These are phyloP conservation scores for Aspergillus ibericus DNA, from an alignment of 2,329 filamentous ascomycete genomes.

Conservation along the genomic window DNA sequence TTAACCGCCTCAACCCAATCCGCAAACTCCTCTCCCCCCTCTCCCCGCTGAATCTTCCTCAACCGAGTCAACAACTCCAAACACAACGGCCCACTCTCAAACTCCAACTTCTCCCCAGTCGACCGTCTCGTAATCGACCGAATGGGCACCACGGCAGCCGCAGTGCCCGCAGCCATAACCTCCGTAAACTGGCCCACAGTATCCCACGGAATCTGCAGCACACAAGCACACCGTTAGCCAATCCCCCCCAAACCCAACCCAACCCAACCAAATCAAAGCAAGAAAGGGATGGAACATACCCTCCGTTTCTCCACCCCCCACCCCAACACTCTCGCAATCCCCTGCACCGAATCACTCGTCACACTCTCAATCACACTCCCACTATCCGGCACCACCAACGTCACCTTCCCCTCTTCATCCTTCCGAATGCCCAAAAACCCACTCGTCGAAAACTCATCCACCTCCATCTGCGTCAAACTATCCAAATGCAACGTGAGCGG, in stretches of 20 bases:
- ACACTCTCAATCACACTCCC: conserved; percentile 6
- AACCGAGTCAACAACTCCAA: not conserved
- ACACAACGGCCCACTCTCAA: not conserved
- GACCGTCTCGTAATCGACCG: conserved; percentile 1
- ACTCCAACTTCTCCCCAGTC: not conserved
- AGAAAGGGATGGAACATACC: not conserved
- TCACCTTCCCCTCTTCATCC: not conserved
- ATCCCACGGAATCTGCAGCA: not conserved
- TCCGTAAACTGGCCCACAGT: not conserved
- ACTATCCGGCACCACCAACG: conserved; percentile 7
- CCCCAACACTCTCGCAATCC: not conserved
- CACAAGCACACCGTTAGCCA: not conserved
- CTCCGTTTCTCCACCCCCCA: conserved; percentile 4
- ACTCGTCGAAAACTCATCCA: conserved; percentile 6
- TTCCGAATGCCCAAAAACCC: not conserved
- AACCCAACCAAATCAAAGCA: not conserved
- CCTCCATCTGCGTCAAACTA: not conserved
- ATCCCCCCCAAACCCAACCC: not conserved
- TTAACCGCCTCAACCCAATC: not conserved
- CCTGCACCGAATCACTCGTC: not conserved
- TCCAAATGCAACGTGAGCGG: conserved; percentile 5
- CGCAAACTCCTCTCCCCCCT: not conserved
- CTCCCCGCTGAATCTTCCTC: not conserved
- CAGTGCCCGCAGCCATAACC: conserved; percentile 2
- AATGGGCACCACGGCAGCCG: conserved; percentile 1